Evolutionary conservation across 139 green algal species (phyloP), one percentile per base, ranked within the genome.

Genomic region (Penium margaritaceum): DNA sequence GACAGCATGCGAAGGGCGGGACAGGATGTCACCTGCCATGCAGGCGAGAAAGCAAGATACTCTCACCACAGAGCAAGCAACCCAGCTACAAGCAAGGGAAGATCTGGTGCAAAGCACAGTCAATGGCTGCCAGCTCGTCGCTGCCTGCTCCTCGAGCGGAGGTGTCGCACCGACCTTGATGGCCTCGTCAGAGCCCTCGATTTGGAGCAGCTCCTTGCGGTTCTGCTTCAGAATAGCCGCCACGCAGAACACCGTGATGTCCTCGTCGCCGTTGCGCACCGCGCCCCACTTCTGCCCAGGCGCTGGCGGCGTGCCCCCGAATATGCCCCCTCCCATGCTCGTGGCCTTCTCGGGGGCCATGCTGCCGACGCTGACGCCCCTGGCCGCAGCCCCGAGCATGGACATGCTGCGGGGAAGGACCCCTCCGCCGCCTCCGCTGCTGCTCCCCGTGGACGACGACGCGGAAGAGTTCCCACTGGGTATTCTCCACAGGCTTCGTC

Each of bases 141-240:
- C n/a, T n/a, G n/a, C n/a, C n/a, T n/a, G n/a, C n/a, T n/a, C n/a
- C n/a, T n/a, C n/a, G n/a, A n/a, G n/a, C n/a, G n/a, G n/a, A n/a
- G n/a, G n/a, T n/a, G n/a, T n/a, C n/a, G n/a, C n/a, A 66, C 30
- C 57, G 21, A 75, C 51, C 68, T 75, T 75, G 5, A 75, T 67
- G 27, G 53, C 51, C 6, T 75, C 68, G 5, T 75, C 68, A 5
- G 34, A 41, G 21, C 19, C 47, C 6, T 67, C n/a, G 30, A 75
- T 35, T n/a, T 75, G 35, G 7, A 67, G 27, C 68, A 75, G 27
- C 3, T 27, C 47, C 55, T 36, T 66, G 15, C 46, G 17, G 53
- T 75, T 75, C 7, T 27, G 51, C 21, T 30, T 17, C 54, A 75
- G 32, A 46, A 67, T 67, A 19, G 68, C 68, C 36, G 68, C 51